phyloP scores from a whole-genome alignment of 495 filamentous ascomycete genomes.

The Daldinia decipiens region DNA sequence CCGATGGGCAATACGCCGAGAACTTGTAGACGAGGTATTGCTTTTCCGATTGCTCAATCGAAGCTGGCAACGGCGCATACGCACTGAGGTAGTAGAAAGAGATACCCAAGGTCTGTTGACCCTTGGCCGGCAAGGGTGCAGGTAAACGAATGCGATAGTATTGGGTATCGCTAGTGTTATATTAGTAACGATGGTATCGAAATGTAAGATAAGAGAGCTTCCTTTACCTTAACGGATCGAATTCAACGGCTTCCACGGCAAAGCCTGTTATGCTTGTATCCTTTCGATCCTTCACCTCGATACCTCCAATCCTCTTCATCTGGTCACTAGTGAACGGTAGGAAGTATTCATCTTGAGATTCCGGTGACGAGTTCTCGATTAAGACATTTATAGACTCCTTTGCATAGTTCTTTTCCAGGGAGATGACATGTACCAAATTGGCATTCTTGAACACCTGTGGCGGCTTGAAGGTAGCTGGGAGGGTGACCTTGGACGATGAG shows the following conservation, averaged over 20 bases:
- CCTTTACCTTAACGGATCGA: slow-evolving; percentile 68
- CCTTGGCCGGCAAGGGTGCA: slow-evolving; percentile 74
- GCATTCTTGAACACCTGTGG: slow-evolving; percentile 89
- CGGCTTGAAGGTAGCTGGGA: slow-evolving; percentile 81
- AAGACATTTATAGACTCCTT: slow-evolving; percentile 92
- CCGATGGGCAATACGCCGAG: slow-evolving; percentile 81
- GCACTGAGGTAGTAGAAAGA: slow-evolving; percentile 80
- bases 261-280: slow-evolving; percentile 72
- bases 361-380: slow-evolving; percentile 81
- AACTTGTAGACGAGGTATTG: slow-evolving; percentile 89
- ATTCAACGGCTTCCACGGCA: slow-evolving; percentile 71
- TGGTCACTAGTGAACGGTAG: slow-evolving; percentile 81
- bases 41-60: slow-evolving; percentile 80
- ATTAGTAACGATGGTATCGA: slow-evolving; percentile 21
- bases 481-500: slow-evolving; percentile 56
- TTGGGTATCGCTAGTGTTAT: slow-evolving; percentile 71
- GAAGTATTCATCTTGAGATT: slow-evolving; percentile 88
- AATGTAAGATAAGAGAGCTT: neutral
- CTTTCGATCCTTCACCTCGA: slow-evolving; percentile 94
- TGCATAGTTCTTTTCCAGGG: slow-evolving; percentile 89
- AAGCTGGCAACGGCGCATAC: slow-evolving; percentile 79
- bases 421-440: slow-evolving; percentile 89
- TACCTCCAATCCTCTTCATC: slow-evolving; percentile 77
- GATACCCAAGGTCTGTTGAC: slow-evolving; percentile 86
- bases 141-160: slow-evolving; percentile 87